Conservation (phyloP, 2,329 filamentous ascomycete species). For the Daldinia sp. region DNA sequence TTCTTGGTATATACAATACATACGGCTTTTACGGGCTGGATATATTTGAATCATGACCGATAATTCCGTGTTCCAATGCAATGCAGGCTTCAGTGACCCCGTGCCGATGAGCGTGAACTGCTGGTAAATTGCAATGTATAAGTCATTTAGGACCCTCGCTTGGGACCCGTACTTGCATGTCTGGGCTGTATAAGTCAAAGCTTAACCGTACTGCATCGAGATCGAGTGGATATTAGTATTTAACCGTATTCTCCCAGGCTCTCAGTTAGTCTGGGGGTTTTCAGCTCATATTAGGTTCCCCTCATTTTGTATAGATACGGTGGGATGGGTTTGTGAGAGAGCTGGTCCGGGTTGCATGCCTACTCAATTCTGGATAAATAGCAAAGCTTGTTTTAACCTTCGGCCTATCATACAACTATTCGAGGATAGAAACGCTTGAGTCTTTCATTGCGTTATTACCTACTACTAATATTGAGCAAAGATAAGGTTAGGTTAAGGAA, state of each 20-base stretch:
- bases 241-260: background rate
- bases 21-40: conserved; percentile 11
- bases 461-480: too few species aligned
- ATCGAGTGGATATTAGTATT: background rate
- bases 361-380: too few species aligned
- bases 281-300: background rate
- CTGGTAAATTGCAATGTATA: background rate
- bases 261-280: background rate
- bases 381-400: too few species aligned
- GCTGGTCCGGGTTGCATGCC: background rate
- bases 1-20: conserved; percentile 9
- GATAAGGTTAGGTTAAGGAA: too few species aligned
- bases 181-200: background rate
- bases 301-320: background rate
- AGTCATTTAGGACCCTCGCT: too few species aligned
- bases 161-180: background rate
- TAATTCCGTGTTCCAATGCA: background rate
- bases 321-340: background rate
- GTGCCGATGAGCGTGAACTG: background rate
- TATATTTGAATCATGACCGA: conserved; percentile 6
- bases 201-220: background rate
- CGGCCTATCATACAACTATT: too few species aligned
- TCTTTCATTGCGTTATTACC: too few species aligned
- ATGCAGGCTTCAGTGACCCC: background rate
- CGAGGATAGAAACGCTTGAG: too few species aligned